phyloP scores from a whole-genome alignment of 352 stramenopile species.

The Pythium sp. region DNA sequence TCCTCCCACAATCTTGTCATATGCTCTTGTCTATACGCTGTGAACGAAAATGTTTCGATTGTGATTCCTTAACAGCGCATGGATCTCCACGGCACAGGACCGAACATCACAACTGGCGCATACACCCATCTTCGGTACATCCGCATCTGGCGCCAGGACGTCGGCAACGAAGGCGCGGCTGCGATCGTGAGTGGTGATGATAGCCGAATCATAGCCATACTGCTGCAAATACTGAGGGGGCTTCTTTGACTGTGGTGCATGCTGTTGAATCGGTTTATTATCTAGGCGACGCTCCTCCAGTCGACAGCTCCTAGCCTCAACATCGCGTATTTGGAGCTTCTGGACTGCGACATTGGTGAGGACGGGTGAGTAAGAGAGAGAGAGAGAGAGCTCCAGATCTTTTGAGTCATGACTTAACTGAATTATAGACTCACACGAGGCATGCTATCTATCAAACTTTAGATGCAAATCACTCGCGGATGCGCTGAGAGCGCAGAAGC shows the following conservation, averaged over 20 bases:
- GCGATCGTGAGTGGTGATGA: slow-evolving; percentile 53
- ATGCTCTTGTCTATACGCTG: neutral
- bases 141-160: slow-evolving; percentile 79
- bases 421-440: neutral
- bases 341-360: slow-evolving; percentile 70
- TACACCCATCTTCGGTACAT: slow-evolving; percentile 74
- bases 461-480: slow-evolving; percentile 61
- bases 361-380: slow-evolving; percentile 28
- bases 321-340: slow-evolving; percentile 74
- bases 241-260: neutral
- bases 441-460: neutral
- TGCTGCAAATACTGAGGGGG: neutral
- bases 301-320: slow-evolving; percentile 46
- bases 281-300: slow-evolving; percentile 43
- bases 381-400: neutral
- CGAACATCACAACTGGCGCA: slow-evolving; percentile 55
- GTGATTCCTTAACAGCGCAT: slow-evolving; percentile 42
- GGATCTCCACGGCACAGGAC: slow-evolving; percentile 48
- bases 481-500: slow-evolving; percentile 45
- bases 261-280: neutral
- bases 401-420: neutral
- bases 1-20: slow-evolving; percentile 32
- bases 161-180: slow-evolving; percentile 67
- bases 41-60: neutral
- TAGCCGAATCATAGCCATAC: neutral